phyloP scores from a whole-genome alignment of 768 basidiomycete species.

The Trametes coccinea region DNA sequence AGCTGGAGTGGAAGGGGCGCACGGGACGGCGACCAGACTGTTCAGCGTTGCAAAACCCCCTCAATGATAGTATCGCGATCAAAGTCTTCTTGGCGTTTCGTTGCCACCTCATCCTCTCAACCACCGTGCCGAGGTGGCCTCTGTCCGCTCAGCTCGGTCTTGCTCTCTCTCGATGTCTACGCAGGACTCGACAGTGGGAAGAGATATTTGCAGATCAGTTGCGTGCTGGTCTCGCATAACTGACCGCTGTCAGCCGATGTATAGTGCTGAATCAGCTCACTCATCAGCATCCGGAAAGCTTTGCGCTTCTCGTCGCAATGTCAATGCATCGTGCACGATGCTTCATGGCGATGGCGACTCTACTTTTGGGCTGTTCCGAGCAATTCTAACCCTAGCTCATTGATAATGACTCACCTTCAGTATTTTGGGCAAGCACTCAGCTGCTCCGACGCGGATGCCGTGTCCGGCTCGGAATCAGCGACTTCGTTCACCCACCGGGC shows the following conservation, averaged over 20 bases:
- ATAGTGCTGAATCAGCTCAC: no score
- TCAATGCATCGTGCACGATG: no score
- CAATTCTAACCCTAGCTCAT: neutral
- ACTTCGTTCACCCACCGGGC: neutral
- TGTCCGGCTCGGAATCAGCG: conserved; percentile 2
- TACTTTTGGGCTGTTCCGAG: neutral
- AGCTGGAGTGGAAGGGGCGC: no score
- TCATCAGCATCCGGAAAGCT: no score
- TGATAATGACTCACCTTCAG: no score
- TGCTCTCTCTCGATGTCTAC: neutral
- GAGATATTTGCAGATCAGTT: no score
- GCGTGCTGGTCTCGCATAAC: no score
- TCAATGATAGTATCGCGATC: conserved; percentile 9
- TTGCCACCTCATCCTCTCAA: conserved; percentile 8
- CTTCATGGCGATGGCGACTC: no score
- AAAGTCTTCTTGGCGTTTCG: neutral
- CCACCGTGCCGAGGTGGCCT: neutral
- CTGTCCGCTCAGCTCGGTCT: neutral
- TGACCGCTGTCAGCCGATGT: no score
- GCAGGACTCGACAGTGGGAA: neutral
- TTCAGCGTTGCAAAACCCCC: no score
- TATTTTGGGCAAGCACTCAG: neutral
- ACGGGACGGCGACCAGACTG: no score
- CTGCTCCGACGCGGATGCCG: conserved; percentile 6
- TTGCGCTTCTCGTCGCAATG: no score